phyloP scores from a whole-genome alignment of 306 rosid genomes.

The Vigna trinervia region DNA sequence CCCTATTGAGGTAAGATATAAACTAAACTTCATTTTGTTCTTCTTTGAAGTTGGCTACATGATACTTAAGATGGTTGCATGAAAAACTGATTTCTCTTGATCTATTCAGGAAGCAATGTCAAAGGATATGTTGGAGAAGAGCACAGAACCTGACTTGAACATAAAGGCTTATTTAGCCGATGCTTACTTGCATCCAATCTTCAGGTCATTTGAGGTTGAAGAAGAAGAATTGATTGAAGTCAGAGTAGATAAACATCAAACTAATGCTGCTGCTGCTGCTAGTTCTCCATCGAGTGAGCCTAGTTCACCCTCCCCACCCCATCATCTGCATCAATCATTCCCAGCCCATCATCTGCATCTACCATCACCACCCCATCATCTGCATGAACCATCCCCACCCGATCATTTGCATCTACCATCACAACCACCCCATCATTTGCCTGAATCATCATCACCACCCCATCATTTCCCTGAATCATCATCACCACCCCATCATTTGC shows the following conservation, averaged over 20 bases:
- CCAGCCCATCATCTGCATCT: constrained; percentile 35
- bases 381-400: constrained; percentile 44
- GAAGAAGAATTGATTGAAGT: constrained; percentile 70
- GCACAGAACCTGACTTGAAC: constrained; percentile 75
- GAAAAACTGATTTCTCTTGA: constrained; percentile 30
- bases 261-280: constrained; percentile 37
- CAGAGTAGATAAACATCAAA: constrained; percentile 75
- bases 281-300: constrained; percentile 54
- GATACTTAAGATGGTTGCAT: not conserved
- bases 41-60: constrained; percentile 7
- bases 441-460: constrained; percentile 41
- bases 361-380: constrained; percentile 10
- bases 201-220: constrained; percentile 76
- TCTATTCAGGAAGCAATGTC: constrained; percentile 85
- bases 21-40: constrained; percentile 1
- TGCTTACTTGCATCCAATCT: constrained; percentile 95
- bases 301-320: constrained; percentile 66
- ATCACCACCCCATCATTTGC: not conserved
- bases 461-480: constrained; percentile 43
- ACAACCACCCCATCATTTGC: constrained; percentile 37
- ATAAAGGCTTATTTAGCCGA: constrained; percentile 79
- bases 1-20: constrained; percentile 83
- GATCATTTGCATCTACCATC: not conserved
- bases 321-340: constrained; percentile 43
- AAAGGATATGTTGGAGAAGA: constrained; percentile 69